Percentiles rank a stretch among this genome's conserved stretches.
Conservation (phyloP, 176 grass and related monocot species). For the Phragmites australis region DNA sequence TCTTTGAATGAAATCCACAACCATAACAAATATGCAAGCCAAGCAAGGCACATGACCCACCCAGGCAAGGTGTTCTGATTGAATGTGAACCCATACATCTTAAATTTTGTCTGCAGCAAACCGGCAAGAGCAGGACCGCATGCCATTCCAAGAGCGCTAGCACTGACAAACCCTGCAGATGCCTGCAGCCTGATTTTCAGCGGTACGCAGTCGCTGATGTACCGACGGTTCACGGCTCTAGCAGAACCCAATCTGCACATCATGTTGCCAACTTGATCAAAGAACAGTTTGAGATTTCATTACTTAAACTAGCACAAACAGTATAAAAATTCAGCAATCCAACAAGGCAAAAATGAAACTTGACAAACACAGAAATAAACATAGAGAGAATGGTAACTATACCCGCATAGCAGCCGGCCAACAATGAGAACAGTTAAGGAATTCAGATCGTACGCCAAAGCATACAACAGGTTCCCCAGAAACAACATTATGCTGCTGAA, state of each 20-base stretch:
- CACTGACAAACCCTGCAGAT: constrained; percentile 93
- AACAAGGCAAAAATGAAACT: constrained; percentile 6
- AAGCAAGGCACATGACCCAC: constrained; percentile 78
- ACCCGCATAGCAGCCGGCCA: constrained; percentile 89
- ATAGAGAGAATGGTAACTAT: constrained; percentile 11
- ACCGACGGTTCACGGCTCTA: constrained; percentile 89
- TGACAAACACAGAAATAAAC: neutral
- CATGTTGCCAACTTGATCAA: constrained; percentile 26
- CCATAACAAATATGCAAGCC: constrained; percentile 72
- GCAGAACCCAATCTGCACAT: constrained; percentile 78
- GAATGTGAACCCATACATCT: constrained; percentile 68
- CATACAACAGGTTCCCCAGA: constrained; percentile 76
- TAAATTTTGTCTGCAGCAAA: constrained; percentile 73
- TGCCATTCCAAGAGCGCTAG: constrained; percentile 94
- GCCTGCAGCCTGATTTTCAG: constrained; percentile 82
- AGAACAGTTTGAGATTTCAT: neutral
- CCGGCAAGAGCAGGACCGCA: constrained; percentile 86
- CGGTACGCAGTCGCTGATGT: constrained; percentile 94
- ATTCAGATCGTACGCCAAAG: constrained; percentile 83
- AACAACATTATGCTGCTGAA: constrained; percentile 93
- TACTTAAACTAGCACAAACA: neutral
- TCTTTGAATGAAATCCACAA: constrained; percentile 85
- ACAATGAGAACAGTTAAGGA: constrained; percentile 66
- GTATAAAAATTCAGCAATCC: neutral
- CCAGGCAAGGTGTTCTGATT: constrained; percentile 90